Base-by-base conservation (phyloP, 495 filamentous ascomycete genomes). In the Penicillium dipodomyicola region DNA sequence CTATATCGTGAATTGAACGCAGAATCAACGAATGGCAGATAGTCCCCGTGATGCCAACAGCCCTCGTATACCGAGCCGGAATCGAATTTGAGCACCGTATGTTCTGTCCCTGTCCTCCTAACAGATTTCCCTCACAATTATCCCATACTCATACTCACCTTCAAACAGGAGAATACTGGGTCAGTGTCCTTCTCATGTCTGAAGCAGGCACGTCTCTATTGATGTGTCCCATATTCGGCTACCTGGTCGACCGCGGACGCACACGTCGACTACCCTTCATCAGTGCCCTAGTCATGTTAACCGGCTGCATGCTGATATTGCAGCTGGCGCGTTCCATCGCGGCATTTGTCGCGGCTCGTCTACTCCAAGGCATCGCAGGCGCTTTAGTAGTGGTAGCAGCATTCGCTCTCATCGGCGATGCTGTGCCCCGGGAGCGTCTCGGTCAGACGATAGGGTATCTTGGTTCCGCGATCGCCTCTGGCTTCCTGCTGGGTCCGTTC, bases 311-410 rank as follows among this genome's bases (percentile, higher is more conserved):
- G 46, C 61, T 82, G 1, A 65, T 89, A 49, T 71, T 89, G 1
- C 80, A 78, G 6, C 30, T 80, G 6, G 82, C 84, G 0, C 68
- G 72, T 46, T 81, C 67, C 25, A 54, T 87, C 9, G 53, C 73
- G 3, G 68, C 84, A 3, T 73, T 88, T 20, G 67, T 80, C 5
- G 19, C 83, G 8, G 85, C 84, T 9, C 71, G 87, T 22, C 54
- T 87, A 8, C 63, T 88, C 19, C 84, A 90, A 65, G 85, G 86
- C 6, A 67, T 80, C 5, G 83, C 82, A 58, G 81, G 77, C 5
- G 85, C 84, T 3, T 74, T 85, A 40, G 85, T 89, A 0, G 85
- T 83, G 76, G 85, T 85, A 0, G 77, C 85, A 19, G 83, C 84
- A 1, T 67, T 88, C 22, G 82, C 85, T 0, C 67, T 87, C 47